Evolutionary conservation across 1,284 basidiomycete species (phyloP).

Genomic region (Amylostereum chailletii): DNA sequence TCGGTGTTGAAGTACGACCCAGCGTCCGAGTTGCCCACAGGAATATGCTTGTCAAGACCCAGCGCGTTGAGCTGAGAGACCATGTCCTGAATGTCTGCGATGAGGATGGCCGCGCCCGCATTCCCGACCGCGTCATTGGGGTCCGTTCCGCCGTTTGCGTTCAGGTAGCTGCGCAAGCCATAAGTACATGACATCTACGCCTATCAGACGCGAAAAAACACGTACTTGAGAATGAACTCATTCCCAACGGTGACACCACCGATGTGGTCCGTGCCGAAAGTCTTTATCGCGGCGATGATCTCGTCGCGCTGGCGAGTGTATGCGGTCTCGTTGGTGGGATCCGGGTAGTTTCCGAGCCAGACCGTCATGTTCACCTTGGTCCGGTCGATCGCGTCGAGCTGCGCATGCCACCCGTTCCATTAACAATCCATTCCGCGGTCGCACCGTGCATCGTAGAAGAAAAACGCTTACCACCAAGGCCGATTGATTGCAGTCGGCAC

Average conservation of each 20-base stretch:
- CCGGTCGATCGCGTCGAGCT: constrained; percentile 75
- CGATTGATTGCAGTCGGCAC: constrained; percentile 50
- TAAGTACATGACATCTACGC: background rate
- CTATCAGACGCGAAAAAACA: constrained; percentile 8
- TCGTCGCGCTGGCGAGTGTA: constrained; percentile 67
- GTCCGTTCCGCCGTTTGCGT: constrained; percentile 28
- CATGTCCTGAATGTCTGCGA: constrained; percentile 61
- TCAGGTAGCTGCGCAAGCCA: constrained; percentile 40
- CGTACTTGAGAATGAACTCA: constrained; percentile 76
- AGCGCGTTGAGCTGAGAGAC: constrained; percentile 43
- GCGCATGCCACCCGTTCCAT: constrained; percentile 5
- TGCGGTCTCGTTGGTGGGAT: constrained; percentile 54
- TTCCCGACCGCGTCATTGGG: constrained; percentile 50
- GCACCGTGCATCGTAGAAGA: constrained; percentile 1
- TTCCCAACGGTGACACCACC: constrained; percentile 77
- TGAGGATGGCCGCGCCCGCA: constrained; percentile 45
- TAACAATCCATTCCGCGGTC: no score
- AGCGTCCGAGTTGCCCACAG: constrained; percentile 87
- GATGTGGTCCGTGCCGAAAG: constrained; percentile 74
- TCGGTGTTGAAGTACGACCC: constrained; percentile 76
- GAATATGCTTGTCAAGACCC: constrained; percentile 46
- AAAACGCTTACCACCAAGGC: constrained; percentile 35
- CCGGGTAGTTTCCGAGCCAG: constrained; percentile 76
- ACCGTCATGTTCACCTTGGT: constrained; percentile 87
- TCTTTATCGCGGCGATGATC: constrained; percentile 62